A percentile compares a stretch with the other conserved stretches of the same genome.
These are phyloP conservation scores for Trichoderma brevicompactum DNA, from an alignment of 2,329 filamentous ascomycete species.

Conservation along the genomic window DNA sequence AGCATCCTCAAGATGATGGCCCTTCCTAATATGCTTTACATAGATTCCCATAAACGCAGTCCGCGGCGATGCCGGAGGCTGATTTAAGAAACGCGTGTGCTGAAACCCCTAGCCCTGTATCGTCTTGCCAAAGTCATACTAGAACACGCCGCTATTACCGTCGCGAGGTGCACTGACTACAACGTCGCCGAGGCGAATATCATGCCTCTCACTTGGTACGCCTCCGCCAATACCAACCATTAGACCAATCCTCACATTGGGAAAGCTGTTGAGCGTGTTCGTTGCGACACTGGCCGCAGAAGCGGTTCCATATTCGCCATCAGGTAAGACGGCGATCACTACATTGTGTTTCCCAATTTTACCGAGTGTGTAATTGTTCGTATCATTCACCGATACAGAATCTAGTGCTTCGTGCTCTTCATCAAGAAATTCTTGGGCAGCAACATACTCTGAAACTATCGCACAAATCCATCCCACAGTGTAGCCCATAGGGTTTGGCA, in stretches of 20 bases:
- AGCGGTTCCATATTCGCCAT: slow-evolving; percentile 28
- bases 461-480: too few species aligned
- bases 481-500: too few species aligned
- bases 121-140: slow-evolving; percentile 36
- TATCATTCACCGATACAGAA: slow-evolving; percentile 14
- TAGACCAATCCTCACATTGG: slow-evolving; percentile 36
- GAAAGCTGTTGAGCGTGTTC: slow-evolving; percentile 39
- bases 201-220: slow-evolving; percentile 40
- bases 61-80: slow-evolving; percentile 30
- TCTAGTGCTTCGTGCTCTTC: too few species aligned
- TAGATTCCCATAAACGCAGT: slow-evolving; percentile 25
- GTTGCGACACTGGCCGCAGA: slow-evolving; percentile 34
- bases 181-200: slow-evolving; percentile 41
- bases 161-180: slow-evolving; percentile 30
- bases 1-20: slow-evolving; percentile 27
- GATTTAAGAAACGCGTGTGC: slow-evolving; percentile 29
- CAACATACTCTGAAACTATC: too few species aligned
- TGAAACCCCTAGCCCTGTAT: slow-evolving; percentile 31
- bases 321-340: slow-evolving; percentile 31
- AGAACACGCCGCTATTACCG: slow-evolving; percentile 30
- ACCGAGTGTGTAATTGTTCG: slow-evolving; percentile 30
- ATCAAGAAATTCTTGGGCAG: too few species aligned
- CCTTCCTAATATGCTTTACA: slow-evolving; percentile 14
- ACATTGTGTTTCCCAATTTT: slow-evolving; percentile 31
- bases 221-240: slow-evolving; percentile 31